Evolutionary conservation across 768 basidiomycete genomes (phyloP).

Genomic region (Mycena amicta): DNA sequence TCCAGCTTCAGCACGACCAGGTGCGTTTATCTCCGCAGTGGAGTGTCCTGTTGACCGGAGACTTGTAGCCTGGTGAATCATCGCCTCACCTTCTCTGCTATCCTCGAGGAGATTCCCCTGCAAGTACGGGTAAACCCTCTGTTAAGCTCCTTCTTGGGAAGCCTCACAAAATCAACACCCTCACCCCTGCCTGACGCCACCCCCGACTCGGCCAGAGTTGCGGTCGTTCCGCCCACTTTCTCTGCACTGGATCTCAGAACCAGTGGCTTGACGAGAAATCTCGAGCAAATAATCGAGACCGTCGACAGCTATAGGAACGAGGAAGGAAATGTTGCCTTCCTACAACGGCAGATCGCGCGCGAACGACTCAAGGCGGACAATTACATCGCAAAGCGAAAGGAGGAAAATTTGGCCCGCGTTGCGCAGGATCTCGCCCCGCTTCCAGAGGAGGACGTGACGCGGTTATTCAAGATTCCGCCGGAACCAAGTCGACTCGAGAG

Average conservation of each 20-base stretch:
- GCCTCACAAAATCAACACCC: slow-evolving; percentile 52
- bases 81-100: slow-evolving; percentile 81
- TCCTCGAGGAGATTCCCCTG: slow-evolving; percentile 85
- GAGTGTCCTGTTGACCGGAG: slow-evolving; percentile 14
- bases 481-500: slow-evolving; percentile 90
- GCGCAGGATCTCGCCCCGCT: slow-evolving; percentile 84
- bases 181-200: slow-evolving; percentile 40
- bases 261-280: slow-evolving; percentile 67
- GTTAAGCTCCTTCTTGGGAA: slow-evolving; percentile 75
- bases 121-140: slow-evolving; percentile 83
- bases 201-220: slow-evolving; percentile 39
- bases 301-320: slow-evolving; percentile 87
- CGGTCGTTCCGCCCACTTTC: slow-evolving; percentile 62
- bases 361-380: slow-evolving; percentile 81
- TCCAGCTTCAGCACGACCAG: slow-evolving; percentile 84
- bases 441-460: slow-evolving; percentile 82
- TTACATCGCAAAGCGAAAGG: slow-evolving; percentile 81
- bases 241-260: slow-evolving; percentile 71
- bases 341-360: slow-evolving; percentile 83
- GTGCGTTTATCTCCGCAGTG: slow-evolving; percentile 44
- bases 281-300: slow-evolving; percentile 85
- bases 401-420: slow-evolving; percentile 79
- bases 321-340: slow-evolving; percentile 89
- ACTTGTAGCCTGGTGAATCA: slow-evolving; percentile 70
- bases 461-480: slow-evolving; percentile 84